Evolutionary conservation across 1,284 basidiomycete species (phyloP), one percentile per base, ranked within the genome.

Genomic region (Ustilago crameri): DNA sequence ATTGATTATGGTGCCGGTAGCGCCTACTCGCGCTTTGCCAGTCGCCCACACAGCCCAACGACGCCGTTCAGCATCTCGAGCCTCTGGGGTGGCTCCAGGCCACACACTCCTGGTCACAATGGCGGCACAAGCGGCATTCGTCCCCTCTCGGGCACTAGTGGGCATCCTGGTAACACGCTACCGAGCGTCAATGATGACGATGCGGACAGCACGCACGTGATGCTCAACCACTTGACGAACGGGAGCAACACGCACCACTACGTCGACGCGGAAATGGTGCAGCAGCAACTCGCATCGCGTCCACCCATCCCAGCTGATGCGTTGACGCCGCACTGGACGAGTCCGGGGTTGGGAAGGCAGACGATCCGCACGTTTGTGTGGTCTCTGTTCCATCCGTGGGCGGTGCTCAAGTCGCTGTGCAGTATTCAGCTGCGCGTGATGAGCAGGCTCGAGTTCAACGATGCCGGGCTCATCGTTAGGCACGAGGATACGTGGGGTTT

Each of bases 381-480:
- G 64, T 61, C 76, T 30, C 46, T 82, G 30, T 65, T 82, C 50
- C 74, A 76, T 18, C 82, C 81, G 0, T 60, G 74, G 2, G 67
- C 66, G 5, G 70, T 72, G 40, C 68, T 83, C 37, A 75, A 67
- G 38, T 63, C 60, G 35, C 38, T 83, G 5, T 78, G 73, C 54
- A 78, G 78, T n/a, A 74, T 83, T 46, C 74, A 82, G 58, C 57
- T 83, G 38, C 76, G 80, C 30, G 43, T 83, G 17, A 75, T 83
- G 75, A 82, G 78, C 46, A 74, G 82, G 1, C 69, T 83, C 26
- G 82, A 83, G 60, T 83, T 83, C 69, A 83, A 83, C 66, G 82
- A 83, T 43, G 78, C 74, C 35, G 82, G 82, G 17, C 64, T 75
- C 18, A 81, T 83, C 38, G 81, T 82, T 3, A 65, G 78, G 24